Conservation (phyloP, 768 basidiomycete genomes). For the Mycena crocata region DNA sequence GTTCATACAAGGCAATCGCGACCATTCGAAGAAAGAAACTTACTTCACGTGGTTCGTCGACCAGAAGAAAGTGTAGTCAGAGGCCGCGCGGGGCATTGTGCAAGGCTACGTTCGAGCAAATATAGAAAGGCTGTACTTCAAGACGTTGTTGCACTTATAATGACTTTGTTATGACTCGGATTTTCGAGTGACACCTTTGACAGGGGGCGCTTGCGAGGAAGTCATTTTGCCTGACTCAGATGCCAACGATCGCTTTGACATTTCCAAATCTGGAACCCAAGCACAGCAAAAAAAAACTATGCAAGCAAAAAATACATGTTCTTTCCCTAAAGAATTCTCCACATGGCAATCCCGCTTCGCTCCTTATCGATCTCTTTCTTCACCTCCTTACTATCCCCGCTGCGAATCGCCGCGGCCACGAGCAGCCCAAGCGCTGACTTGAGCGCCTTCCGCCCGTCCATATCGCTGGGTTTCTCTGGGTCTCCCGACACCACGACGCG, state of each 20-base stretch:
- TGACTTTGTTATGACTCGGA: background rate
- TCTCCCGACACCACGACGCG: constrained; percentile 52
- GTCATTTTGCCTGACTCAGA: background rate
- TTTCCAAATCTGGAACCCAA: too few relatives aligned
- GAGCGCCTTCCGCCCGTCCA: constrained; percentile 51
- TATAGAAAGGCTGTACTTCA: too few relatives aligned
- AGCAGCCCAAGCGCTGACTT: constrained; percentile 62
- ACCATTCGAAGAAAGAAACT: constrained; percentile 31
- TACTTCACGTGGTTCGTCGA: constrained; percentile 55
- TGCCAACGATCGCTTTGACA: too few relatives aligned
- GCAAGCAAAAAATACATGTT: too few relatives aligned
- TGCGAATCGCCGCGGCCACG: constrained; percentile 66
- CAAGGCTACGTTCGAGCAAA: too few relatives aligned
- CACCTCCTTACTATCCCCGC: constrained; percentile 63
- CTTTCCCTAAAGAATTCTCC: constrained; percentile 66
- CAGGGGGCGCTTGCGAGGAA: background rate
- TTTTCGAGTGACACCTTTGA: background rate
- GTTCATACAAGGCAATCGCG: background rate
- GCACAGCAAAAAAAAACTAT: too few relatives aligned
- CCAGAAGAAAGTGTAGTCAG: constrained; percentile 61
- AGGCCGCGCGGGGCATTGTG: constrained; percentile 31
- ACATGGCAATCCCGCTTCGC: constrained; percentile 73
- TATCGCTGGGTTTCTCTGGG: constrained; percentile 30
- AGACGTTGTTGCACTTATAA: background rate
- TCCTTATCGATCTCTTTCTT: constrained; percentile 67